phyloP scores from a whole-genome alignment of 805 yeast species.

The Candida takata region DNA sequence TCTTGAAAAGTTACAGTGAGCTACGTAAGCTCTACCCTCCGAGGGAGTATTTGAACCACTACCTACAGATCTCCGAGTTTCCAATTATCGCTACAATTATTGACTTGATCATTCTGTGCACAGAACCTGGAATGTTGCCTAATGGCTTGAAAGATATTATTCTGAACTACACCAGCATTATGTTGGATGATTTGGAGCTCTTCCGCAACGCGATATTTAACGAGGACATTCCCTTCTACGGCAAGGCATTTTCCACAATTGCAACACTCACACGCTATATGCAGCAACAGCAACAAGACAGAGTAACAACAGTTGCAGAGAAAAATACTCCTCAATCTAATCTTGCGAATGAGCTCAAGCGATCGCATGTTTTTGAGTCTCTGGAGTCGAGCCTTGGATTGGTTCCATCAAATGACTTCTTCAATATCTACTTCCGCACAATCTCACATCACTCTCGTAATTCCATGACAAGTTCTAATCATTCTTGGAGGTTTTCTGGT shows the following conservation, averaged over 20 bases:
- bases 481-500: conserved; percentile 7
- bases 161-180: conserved; percentile 7
- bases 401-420: conserved; percentile 19
- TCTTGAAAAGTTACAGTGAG: conserved; percentile 15
- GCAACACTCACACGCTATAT: conserved; percentile 1
- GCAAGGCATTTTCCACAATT: conserved; percentile 10
- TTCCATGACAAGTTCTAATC: neutral
- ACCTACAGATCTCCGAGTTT: conserved; percentile 11
- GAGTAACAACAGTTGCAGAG: neutral
- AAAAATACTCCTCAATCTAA: conserved; percentile 3
- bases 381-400: conserved; percentile 16
- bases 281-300: neutral
- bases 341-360: conserved; percentile 10
- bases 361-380: conserved; percentile 13
- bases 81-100: conserved; percentile 10
- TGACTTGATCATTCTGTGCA: conserved; percentile 8
- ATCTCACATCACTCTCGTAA: conserved; percentile 12
- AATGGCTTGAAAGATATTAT: conserved; percentile 10
- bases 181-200: conserved; percentile 7
- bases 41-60: conserved; percentile 9
- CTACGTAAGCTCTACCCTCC: conserved; percentile 12
- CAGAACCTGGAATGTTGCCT: conserved; percentile 12
- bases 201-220: conserved; percentile 11
- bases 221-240: conserved; percentile 15
- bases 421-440: conserved; percentile 12